A percentile compares a stretch with the other conserved stretches of the same genome.
Conservation (phyloP, 176 grass and related monocot genomes). For the Avena sativa region DNA sequence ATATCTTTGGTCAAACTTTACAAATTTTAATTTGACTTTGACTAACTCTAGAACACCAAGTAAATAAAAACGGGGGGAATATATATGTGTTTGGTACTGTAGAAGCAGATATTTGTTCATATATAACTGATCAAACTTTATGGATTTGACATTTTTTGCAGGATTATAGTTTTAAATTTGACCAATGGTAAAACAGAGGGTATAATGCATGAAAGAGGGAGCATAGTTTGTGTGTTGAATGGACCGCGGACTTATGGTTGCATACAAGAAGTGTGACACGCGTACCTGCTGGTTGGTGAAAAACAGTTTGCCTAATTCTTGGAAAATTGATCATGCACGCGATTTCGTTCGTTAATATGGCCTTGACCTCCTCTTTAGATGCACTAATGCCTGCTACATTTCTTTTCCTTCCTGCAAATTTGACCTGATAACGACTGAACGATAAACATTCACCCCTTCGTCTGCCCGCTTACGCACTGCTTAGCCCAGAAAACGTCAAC, state of each 20-base stretch:
- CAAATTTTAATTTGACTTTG: no score
- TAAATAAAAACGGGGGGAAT: no score
- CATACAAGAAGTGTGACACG: not conserved
- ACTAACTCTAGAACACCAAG: no score
- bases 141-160: no score
- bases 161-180: not conserved
- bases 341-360: not conserved
- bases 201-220: not conserved
- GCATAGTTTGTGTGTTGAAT: not conserved
- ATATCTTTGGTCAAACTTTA: not conserved
- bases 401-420: not conserved
- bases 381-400: no score
- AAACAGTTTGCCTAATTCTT: not conserved
- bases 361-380: not conserved
- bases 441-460: not conserved
- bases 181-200: not conserved
- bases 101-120: no score
- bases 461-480: slow-evolving; percentile 20
- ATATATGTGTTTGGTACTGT: no score
- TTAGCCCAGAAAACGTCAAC: slow-evolving; percentile 39
- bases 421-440: not conserved
- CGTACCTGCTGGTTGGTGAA: not conserved
- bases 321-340: not conserved
- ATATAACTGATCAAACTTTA: no score
- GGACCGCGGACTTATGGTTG: not conserved